These are phyloP conservation scores for Fusarium pilosicola DNA, from an alignment of 2,329 filamentous ascomycete genomes.

Conservation along the genomic window DNA sequence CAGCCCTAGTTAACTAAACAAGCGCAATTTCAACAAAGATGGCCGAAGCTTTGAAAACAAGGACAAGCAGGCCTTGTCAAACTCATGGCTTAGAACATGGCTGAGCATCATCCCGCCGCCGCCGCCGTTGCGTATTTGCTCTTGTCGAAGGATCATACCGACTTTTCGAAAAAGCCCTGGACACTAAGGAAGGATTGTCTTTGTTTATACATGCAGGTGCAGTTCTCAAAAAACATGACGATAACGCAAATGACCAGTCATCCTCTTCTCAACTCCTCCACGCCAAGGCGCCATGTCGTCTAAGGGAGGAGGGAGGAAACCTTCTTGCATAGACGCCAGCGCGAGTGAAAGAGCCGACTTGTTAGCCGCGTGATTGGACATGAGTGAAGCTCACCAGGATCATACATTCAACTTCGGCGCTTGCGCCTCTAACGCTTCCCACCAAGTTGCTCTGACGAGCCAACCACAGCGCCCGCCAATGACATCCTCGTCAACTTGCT, in stretches of 20 bases:
- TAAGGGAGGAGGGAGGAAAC: conserved; percentile 25
- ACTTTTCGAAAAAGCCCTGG: neutral
- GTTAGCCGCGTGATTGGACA: conserved; percentile 45
- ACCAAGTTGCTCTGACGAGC: conserved; percentile 27
- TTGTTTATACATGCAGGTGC: neutral
- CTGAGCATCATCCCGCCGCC: conserved; percentile 34
- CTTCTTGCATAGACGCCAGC: conserved; percentile 47
- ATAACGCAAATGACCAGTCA: conserved; percentile 13
- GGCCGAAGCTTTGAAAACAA: conserved; percentile 10
- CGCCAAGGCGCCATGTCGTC: conserved; percentile 20
- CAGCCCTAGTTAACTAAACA: conserved; percentile 22
- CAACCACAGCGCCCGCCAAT: conserved; percentile 34
- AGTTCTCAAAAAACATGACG: neutral
- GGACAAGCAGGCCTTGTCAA: conserved; percentile 10
- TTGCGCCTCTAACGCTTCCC: conserved; percentile 45
- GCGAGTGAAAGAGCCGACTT: conserved; percentile 44
- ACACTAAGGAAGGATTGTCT: neutral
- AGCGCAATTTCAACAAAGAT: conserved; percentile 22
- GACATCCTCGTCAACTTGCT: conserved; percentile 26
- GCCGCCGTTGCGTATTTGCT: conserved; percentile 10
- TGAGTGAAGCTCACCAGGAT: conserved; percentile 26
- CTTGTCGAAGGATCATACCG: neutral
- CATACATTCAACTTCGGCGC: conserved; percentile 30
- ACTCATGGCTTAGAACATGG: conserved; percentile 31
- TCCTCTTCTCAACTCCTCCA: conserved; percentile 22